A percentile compares a stretch with the other conserved stretches of the same genome.
Evolutionary conservation across 768 basidiomycete species (phyloP).

Genomic region (Tephrocybe sp.): DNA sequence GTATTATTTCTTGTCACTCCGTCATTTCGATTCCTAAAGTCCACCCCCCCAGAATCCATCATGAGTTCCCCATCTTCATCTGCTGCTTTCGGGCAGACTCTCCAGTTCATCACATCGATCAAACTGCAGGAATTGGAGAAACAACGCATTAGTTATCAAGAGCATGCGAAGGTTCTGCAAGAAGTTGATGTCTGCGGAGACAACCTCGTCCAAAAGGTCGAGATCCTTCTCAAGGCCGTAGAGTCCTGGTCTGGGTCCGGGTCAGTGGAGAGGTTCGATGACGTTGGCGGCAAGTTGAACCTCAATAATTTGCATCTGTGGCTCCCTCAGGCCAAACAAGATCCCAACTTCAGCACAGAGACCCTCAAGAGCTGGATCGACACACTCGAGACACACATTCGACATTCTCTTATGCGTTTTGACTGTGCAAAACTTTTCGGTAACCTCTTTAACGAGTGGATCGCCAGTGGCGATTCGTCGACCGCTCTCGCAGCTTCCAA

Average conservation of each 20-base stretch:
- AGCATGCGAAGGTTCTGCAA: slow-evolving; percentile 32
- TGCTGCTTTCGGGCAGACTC: slow-evolving; percentile 34
- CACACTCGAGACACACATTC: slow-evolving; percentile 39
- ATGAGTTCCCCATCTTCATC: slow-evolving; percentile 5
- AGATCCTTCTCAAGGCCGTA: slow-evolving; percentile 33
- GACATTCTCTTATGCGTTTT: slow-evolving; percentile 34
- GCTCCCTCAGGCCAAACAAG: slow-evolving; percentile 39
- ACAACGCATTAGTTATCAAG: slow-evolving; percentile 34
- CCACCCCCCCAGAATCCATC: background rate
- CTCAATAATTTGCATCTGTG: slow-evolving; percentile 33
- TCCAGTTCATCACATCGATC: slow-evolving; percentile 43
- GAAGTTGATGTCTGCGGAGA: slow-evolving; percentile 23
- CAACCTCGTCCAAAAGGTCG: slow-evolving; percentile 28
- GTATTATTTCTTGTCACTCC: too few relatives aligned
- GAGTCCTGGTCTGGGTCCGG: slow-evolving; percentile 37
- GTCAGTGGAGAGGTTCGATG: slow-evolving; percentile 12
- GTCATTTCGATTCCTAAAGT: too few relatives aligned
- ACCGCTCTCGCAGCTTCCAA: slow-evolving; percentile 20
- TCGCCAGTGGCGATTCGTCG: slow-evolving; percentile 40
- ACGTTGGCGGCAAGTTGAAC: slow-evolving; percentile 25
- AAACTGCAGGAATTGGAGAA: slow-evolving; percentile 45
- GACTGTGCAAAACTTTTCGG: slow-evolving; percentile 43
- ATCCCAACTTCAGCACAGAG: slow-evolving; percentile 37
- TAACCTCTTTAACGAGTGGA: slow-evolving; percentile 43
- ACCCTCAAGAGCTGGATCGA: slow-evolving; percentile 36